Base-by-base conservation (phyloP, 2,329 filamentous ascomycete genomes). In the Monosporascus sp. region DNA sequence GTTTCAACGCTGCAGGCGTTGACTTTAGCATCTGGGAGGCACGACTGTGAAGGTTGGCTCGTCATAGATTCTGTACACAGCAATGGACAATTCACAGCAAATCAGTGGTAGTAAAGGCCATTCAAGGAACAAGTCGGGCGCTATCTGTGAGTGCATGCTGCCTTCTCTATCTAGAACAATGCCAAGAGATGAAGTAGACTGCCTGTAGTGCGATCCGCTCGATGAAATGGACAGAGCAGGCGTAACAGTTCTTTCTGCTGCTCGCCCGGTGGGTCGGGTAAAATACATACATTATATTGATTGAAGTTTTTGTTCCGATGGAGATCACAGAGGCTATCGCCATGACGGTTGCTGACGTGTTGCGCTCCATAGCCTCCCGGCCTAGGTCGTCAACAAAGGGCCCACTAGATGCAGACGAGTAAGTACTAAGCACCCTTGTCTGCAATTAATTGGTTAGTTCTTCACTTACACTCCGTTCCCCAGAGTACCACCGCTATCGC, bases 361-460 rank as follows among this genome's bases (percentile, higher is more conserved):
- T 63, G 35, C 58, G 58, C 60, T 52, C 53, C 38, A n/a, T 65
- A 82, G 81, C 79, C 46, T 72, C 79, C n/a, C 73, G 85, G 45
- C 81, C 86, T 8, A 78, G 87, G 49, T 84, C 86, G 43, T 81
- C 86, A 45, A 94, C 90, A 5, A 89, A 85, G 69, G 90, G 89
- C 1, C 91, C 91, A 4, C 75, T 96, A 20, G 90, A 94, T 63
- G 74, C 76, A 57, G 83, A 86, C 58, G 87, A 93, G 88, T 93
- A 78, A 72, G 84, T 70, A 14, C 31, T 35, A 14, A 35, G 31
- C 27, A 35, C 11, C 31, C 31, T 35, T 14, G 31, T 35, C 11
- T 22, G 41, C 40, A 40, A 49, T 56, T 50, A 43, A 40, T 27
- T 40, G 44, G 24, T 19, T 22, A 11, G 45, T 49, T 58, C 52